These are phyloP conservation scores for Iodosphaeria phyllophila DNA, from an alignment of 2,329 filamentous ascomycete genomes.

Conservation along the genomic window DNA sequence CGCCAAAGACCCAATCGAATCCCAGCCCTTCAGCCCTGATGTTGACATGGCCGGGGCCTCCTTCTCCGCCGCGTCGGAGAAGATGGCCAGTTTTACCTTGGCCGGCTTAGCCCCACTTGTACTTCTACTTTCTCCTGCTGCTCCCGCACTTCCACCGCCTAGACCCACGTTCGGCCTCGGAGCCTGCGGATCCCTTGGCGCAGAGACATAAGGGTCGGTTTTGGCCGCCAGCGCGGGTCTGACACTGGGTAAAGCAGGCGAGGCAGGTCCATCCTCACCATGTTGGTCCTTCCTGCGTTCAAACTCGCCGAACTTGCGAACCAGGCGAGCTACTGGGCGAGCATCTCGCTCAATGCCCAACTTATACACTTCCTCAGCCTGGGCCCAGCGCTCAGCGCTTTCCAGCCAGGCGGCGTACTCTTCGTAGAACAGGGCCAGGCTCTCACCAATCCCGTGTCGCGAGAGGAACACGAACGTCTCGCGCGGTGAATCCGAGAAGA, in stretches of 20 bases:
- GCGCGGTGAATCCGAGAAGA: slow-evolving; percentile 84
- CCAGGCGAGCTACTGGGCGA: slow-evolving; percentile 57
- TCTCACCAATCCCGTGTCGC: slow-evolving; percentile 72
- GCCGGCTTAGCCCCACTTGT: slow-evolving; percentile 43
- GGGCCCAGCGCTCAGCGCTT: slow-evolving; percentile 61
- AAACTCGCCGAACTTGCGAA: slow-evolving; percentile 87
- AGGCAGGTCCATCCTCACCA: slow-evolving; percentile 49
- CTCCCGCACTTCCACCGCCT: no score
- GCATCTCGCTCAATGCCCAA: slow-evolving; percentile 81
- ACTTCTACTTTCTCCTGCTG: no score
- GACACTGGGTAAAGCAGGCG: slow-evolving; percentile 69
- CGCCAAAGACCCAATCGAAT: slow-evolving; percentile 70
- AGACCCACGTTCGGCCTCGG: slow-evolving; percentile 29
- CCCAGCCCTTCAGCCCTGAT: slow-evolving; percentile 58
- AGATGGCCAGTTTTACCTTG: slow-evolving; percentile 75
- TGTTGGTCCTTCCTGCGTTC: slow-evolving; percentile 55
- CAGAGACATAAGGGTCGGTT: slow-evolving; percentile 57
- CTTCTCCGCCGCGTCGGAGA: slow-evolving; percentile 53
- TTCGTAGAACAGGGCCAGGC: slow-evolving; percentile 83
- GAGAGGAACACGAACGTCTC: slow-evolving; percentile 87
- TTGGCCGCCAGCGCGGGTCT: slow-evolving; percentile 74
- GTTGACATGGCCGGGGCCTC: slow-evolving; percentile 36
- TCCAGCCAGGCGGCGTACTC: slow-evolving; percentile 93
- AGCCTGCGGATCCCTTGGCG: slow-evolving; percentile 48
- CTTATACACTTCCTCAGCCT: slow-evolving; percentile 87